A percentile compares a stretch with the other conserved stretches of the same genome.
These are phyloP conservation scores for Iberis amara DNA, from an alignment of 441 rosid genomes.

Conservation along the genomic window DNA sequence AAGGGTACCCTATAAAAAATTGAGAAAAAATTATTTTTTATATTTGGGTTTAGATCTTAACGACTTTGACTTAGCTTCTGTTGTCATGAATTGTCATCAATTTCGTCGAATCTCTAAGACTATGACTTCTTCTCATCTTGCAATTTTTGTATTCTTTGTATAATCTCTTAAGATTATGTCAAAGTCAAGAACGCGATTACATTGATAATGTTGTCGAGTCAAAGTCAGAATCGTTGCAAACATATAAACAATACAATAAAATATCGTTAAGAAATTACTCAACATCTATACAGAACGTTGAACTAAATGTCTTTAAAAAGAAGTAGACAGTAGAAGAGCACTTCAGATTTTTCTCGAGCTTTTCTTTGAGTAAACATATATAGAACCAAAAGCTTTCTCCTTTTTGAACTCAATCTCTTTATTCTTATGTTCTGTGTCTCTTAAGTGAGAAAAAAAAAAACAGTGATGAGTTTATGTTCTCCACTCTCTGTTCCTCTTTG, in stretches of 20 bases:
- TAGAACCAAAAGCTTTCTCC: too few species aligned
- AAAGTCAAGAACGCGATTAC: slow-evolving; percentile 27
- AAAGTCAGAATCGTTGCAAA: slow-evolving; percentile 25
- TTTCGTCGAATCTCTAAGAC: not conserved
- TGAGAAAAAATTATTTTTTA: too few species aligned
- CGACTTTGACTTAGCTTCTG: too few species aligned
- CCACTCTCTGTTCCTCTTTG: slow-evolving; percentile 15
- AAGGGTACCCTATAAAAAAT: too few species aligned
- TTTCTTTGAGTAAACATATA: too few species aligned
- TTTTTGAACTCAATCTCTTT: too few species aligned
- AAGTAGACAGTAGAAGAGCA: not conserved
- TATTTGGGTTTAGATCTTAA: too few species aligned
- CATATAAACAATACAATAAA: slow-evolving; percentile 3
- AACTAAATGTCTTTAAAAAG: slow-evolving; percentile 4
- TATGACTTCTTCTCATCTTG: slow-evolving; percentile 16
- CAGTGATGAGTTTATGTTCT: slow-evolving; percentile 25
- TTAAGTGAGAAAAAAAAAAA: not conserved
- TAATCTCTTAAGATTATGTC: not conserved
- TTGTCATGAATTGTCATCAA: not conserved
- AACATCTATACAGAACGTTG: not conserved
- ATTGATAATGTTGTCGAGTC: slow-evolving; percentile 12
- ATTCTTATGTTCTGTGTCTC: too few species aligned
- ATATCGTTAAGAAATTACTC: not conserved
- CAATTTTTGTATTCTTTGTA: not conserved
- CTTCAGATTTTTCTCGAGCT: not conserved